Conservation (phyloP, 768 basidiomycete genomes). For the Rubroboletus satanas region DNA sequence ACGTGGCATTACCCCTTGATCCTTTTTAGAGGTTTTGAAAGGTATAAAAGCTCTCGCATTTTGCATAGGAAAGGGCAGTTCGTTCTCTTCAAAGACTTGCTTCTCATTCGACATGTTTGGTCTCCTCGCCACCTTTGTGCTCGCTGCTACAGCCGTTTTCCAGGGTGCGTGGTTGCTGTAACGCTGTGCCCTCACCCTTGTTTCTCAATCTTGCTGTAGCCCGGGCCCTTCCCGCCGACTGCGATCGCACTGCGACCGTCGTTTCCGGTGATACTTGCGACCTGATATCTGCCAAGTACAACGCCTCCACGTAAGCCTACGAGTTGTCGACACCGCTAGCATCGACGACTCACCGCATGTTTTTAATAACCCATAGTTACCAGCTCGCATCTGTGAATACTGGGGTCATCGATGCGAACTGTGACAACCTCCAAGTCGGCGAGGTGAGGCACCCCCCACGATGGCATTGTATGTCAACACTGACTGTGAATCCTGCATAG, state of each 20-base stretch:
- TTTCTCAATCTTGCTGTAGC: constrained; percentile 34
- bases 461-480: not conserved
- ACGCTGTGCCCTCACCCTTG: not conserved
- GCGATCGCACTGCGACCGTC: constrained; percentile 61
- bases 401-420: constrained; percentile 46
- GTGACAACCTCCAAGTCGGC: constrained; percentile 53
- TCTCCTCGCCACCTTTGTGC: constrained; percentile 13
- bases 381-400: constrained; percentile 55
- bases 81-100: not conserved
- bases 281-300: constrained; percentile 55
- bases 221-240: constrained; percentile 41
- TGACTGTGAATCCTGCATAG: constrained; percentile 19
- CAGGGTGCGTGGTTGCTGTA: constrained; percentile 15
- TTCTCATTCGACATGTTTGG: constrained; percentile 15
- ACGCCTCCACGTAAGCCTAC: constrained; percentile 56
- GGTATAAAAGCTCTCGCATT: constrained; percentile 18
- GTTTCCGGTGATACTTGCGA: constrained; percentile 59
- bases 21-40: not conserved
- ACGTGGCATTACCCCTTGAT: not conserved
- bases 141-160: constrained; percentile 10
- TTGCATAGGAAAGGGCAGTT: not conserved
- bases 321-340: not conserved
- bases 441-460: constrained; percentile 33
- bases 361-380: constrained; percentile 34
- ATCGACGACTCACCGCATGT: not conserved